Conservation (phyloP, 495 filamentous ascomycete genomes). For the Oleoguttula mirabilis region DNA sequence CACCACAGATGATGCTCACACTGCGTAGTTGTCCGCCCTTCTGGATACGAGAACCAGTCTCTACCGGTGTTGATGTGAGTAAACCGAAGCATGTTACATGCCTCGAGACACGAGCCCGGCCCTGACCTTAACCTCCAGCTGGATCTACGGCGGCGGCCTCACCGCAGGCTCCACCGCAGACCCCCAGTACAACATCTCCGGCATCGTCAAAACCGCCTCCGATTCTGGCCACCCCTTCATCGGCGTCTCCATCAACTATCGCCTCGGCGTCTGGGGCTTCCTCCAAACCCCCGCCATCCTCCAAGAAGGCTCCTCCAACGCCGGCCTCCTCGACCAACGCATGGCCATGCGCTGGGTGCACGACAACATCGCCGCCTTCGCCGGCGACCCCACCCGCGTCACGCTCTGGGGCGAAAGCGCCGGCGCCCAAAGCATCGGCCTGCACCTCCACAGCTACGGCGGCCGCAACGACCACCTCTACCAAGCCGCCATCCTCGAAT, state of each 20-base stretch:
- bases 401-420: conserved; percentile 27
- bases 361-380: conserved; percentile 23
- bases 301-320: conserved; percentile 16
- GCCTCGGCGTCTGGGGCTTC: conserved; percentile 31
- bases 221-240: conserved; percentile 25
- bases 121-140: conserved; percentile 25
- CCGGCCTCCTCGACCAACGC: conserved; percentile 18
- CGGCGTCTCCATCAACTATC: conserved; percentile 35
- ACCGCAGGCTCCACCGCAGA: conserved; percentile 30
- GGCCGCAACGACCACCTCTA: conserved; percentile 18
- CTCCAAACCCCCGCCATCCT: conserved; percentile 18
- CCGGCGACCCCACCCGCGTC: conserved; percentile 24
- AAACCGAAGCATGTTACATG: no score
- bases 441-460: conserved; percentile 28
- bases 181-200: conserved; percentile 42
- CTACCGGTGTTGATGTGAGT: conserved; percentile 16
- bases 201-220: conserved; percentile 29
- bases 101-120: no score
- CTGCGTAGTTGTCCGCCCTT: conserved; percentile 21
- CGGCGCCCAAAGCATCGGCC: conserved; percentile 42
- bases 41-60: conserved; percentile 21
- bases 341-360: conserved; percentile 30
- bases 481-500: conserved; percentile 23
- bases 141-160: conserved; percentile 37
- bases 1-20: neutral